Conservation (phyloP, 345 rosid species). For the Salix udensis region DNA sequence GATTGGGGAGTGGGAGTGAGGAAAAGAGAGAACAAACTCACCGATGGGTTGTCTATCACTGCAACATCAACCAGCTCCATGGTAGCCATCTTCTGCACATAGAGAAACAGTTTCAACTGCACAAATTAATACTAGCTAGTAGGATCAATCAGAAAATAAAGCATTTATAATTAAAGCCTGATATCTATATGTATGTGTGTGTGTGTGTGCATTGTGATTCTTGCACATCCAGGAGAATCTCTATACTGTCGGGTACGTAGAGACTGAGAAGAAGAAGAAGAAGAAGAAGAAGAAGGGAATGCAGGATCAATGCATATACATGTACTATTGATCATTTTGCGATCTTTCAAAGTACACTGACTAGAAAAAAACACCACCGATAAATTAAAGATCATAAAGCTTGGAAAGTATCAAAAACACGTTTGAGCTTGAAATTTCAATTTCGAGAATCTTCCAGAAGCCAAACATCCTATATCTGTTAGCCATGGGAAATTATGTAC, state of each 20-base stretch:
- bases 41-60: background rate
- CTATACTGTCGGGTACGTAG: background rate
- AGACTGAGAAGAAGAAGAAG: background rate
- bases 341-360: background rate
- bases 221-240: background rate
- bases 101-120: background rate
- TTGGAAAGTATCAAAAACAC: background rate
- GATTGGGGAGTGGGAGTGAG: background rate
- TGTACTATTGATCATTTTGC: background rate
- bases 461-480: too few species aligned
- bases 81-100: background rate
- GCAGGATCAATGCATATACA: background rate
- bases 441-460: background rate
- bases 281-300: background rate
- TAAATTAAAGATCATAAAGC: background rate
- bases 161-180: background rate
- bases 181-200: background rate
- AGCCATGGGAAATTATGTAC: background rate
- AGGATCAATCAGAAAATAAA: background rate
- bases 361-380: background rate
- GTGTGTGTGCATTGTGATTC: background rate
- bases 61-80: background rate
- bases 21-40: background rate
- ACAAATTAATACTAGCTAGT: background rate
- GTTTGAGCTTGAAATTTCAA: background rate